Evolutionary conservation across 2,329 filamentous ascomycete species (phyloP), one percentile per base, ranked within the genome.

Genomic region (Fusarium sp.): DNA sequence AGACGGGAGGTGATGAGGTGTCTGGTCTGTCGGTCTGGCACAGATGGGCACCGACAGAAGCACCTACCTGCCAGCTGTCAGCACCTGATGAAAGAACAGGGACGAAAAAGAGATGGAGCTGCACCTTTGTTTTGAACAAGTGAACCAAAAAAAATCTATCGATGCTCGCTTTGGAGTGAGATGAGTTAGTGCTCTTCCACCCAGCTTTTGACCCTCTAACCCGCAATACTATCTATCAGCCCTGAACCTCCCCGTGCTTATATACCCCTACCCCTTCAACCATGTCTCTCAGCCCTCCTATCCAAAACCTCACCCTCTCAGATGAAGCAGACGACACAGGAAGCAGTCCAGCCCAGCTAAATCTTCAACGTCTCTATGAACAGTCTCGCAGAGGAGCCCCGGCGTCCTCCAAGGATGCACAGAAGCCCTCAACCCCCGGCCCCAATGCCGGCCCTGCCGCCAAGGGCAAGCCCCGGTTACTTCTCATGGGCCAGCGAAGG

Each of bases 401-500:
- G 79, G 82, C 86, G 40, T 85, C 87, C 62, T 87, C 84, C 71
- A 86, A 86, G 65, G 84, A 90, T 83, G 86, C 82, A 56, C 77
- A 80, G 50, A 87, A 87, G 71, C 81, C 83, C 58, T 81, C 82
- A 17, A 86, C 88, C 57, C 82, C 84, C n/a, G 81, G 70, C 10
- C 80, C 66, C 33, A 70, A 83, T n/a, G 80, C 85, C 14, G 85
- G 85, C 63, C 82, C 83, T 63, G 83, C 87, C 25, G 83, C 86
- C 32, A 92, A 92, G 79, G 88, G 88, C 84, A 97, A 97, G 82
- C 97, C 97, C 37, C 91, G 95, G 77, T 85, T 99, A 63, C 86
- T 99, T 66, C 87, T 99, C 74, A 98, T 99, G 97, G 97, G 97
- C 5, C 94, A 98, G 84, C 91, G 95, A 86, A 92, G 96, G 97